A percentile compares a stretch with the other conserved stretches of the same genome.
Evolutionary conservation across 371 early-diverging fungal species (phyloP).

Genomic region (Zychaea mexicana): DNA sequence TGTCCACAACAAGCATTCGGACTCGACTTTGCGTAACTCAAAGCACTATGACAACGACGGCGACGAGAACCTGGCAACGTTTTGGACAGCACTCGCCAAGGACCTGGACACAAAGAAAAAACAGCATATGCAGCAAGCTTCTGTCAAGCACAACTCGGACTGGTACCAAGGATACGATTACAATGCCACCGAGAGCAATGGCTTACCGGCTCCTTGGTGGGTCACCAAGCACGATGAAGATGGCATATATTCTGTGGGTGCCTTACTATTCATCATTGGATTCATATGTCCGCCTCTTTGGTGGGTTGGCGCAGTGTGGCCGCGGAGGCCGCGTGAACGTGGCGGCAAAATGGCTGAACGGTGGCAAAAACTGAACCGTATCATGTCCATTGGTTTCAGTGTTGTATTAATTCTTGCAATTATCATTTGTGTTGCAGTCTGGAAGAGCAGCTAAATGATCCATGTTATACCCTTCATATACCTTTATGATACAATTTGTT

Average conservation of each 20-base stretch:
- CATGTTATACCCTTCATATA: conserved; percentile 3
- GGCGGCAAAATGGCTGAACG: conserved; percentile 48
- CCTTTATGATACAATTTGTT: background rate
- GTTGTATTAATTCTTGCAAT: conserved; percentile 34
- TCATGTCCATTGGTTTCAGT: conserved; percentile 50
- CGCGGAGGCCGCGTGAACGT: conserved; percentile 25
- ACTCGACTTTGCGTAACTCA: conserved; percentile 8
- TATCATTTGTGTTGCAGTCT: conserved; percentile 28
- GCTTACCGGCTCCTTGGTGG: conserved; percentile 28
- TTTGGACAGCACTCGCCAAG: conserved; percentile 14
- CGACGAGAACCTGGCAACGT: conserved; percentile 1
- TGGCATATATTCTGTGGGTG: conserved; percentile 34
- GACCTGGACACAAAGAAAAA: conserved; percentile 12
- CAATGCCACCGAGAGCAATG: conserved; percentile 9
- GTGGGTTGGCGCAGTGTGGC: conserved; percentile 50
- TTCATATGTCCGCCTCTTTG: conserved; percentile 46
- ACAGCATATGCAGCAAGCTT: background rate
- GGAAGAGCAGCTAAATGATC: conserved; percentile 6
- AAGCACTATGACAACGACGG: background rate
- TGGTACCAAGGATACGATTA: conserved; percentile 12
- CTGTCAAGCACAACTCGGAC: background rate
- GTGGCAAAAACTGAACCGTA: conserved; percentile 43
- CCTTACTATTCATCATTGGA: conserved; percentile 43
- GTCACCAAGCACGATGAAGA: conserved; percentile 31
- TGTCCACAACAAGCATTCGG: conserved; percentile 9